Percentiles rank a stretch among this genome's conserved stretches.
Conservation (phyloP, 2,329 filamentous ascomycete genomes). For the Thelonectria discophora region DNA sequence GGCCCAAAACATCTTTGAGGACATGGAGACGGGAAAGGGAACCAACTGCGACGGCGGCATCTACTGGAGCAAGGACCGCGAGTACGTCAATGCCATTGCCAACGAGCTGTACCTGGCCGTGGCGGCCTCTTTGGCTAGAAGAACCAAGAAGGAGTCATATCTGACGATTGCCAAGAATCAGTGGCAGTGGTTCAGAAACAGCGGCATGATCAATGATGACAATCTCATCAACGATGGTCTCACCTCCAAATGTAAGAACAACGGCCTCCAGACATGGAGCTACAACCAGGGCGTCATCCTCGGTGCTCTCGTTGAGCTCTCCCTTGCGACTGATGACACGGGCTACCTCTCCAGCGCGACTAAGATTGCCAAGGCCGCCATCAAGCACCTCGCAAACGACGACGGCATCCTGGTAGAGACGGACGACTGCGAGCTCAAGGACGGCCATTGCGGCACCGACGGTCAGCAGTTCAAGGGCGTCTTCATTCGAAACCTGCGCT, state of each 20-base stretch:
- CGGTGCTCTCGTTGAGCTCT: conserved; percentile 63
- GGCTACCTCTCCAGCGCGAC: conserved; percentile 54
- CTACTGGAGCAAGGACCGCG: conserved; percentile 63
- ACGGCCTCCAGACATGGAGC: conserved; percentile 59
- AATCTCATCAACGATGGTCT: conserved; percentile 65
- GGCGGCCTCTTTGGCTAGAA: conserved; percentile 62
- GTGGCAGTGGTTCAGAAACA: conserved; percentile 62
- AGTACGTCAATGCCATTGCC: conserved; percentile 63
- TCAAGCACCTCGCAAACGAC: conserved; percentile 53
- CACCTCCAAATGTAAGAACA: conserved; percentile 58
- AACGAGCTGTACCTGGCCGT: conserved; percentile 67
- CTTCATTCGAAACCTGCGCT: conserved; percentile 71
- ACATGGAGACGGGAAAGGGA: conserved; percentile 60
- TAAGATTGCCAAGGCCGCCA: conserved; percentile 62
- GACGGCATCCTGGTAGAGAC: conserved; percentile 57
- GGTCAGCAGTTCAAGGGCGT: conserved; percentile 77
- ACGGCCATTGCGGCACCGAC: conserved; percentile 55
- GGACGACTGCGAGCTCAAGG: conserved; percentile 47
- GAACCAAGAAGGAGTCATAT: conserved; percentile 52
- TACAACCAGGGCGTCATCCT: conserved; percentile 70
- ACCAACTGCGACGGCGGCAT: conserved; percentile 63
- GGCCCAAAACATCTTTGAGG: conserved; percentile 63
- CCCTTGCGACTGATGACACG: conserved; percentile 53
- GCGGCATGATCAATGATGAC: conserved; percentile 61
- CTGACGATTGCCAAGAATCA: conserved; percentile 58